Percentiles rank a stretch among this genome's conserved stretches.
phyloP scores from a whole-genome alignment of 192 early-diverging fungal species.

The Radiomyces spectabilis region DNA sequence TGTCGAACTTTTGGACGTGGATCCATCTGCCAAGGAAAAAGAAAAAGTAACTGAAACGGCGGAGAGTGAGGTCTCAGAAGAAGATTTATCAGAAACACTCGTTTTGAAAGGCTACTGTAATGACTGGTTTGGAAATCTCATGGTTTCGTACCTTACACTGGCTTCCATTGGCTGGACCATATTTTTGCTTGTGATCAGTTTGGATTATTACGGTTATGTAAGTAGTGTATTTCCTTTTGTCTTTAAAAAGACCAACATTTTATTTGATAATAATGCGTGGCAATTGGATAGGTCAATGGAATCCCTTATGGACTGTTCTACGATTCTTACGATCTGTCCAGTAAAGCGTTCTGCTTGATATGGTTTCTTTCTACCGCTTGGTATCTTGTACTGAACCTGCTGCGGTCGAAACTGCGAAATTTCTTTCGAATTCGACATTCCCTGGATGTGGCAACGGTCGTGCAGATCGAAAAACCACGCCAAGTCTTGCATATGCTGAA shows the following conservation, averaged over 20 bases:
- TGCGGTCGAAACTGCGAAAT: conserved; percentile 31
- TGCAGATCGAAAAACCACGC: conserved; percentile 32
- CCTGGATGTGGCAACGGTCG: conserved; percentile 16
- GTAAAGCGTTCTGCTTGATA: conserved; percentile 29
- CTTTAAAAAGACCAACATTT: too few relatives aligned
- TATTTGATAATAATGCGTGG: too few relatives aligned
- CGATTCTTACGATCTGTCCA: conserved; percentile 29
- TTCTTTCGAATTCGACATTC: conserved; percentile 37
- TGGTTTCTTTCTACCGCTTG: conserved; percentile 37
- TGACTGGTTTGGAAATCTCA: conserved; percentile 31
- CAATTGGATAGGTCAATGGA: conserved; percentile 22
- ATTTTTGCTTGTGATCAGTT: conserved; percentile 35
- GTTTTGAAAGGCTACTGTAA: conserved; percentile 33
- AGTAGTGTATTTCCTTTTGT: background rate
- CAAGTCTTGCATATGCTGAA: conserved; percentile 25
- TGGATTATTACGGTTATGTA: conserved; percentile 50
- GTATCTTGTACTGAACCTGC: conserved; percentile 33
- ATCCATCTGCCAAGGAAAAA: too few relatives aligned
- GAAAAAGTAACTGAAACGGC: conserved; percentile 8
- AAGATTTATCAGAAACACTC: too few relatives aligned
- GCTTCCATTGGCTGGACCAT: conserved; percentile 35
- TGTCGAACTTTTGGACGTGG: too few relatives aligned
- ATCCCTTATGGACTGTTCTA: conserved; percentile 7
- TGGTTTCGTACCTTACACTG: conserved; percentile 22
- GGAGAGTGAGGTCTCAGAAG: background rate